Base-by-base conservation (phyloP, 768 basidiomycete genomes). In the Boletales sp. region DNA sequence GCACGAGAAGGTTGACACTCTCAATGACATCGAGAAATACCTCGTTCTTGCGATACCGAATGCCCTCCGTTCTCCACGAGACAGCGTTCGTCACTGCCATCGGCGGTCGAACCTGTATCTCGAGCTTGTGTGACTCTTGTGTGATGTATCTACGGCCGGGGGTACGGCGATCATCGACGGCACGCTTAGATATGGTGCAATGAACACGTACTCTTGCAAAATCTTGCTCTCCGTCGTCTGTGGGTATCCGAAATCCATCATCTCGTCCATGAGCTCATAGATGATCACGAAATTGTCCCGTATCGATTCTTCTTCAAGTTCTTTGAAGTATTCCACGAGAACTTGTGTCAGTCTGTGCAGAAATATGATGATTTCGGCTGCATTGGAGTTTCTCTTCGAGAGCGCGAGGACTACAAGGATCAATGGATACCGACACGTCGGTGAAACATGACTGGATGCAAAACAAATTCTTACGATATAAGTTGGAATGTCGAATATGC, bases 141-240 rank as follows among this genome's bases (percentile, higher is more conserved):
- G 95, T 98, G 76, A 97, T 98, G 65, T 97, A 98, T 66, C 88
- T 90, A 59, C 15, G 34, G 54, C 40, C 12, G 34, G 27, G 15
- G 14, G 48, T 30, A 11, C 17, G 35, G 14, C 5, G 40, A 45
- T 44, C 39, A 14, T 52, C 31, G 42, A 48, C 41, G 30, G 14
- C 37, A 8, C 40, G 5, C 12, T 3, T 14, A 27, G 11, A 35
- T 2, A 7, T 14, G 36, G 15, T 21, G n/a, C 8, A 12, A 2
- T 14, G 29, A 8, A 39, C 27, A 74, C 84, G 61, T 55, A 91
- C 86, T 98, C 95, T 72, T 98, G 95, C 45, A 98, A 71, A 59
- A 98, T 99, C 78, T 99, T 98, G 79, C 90, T 93, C 74, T 99
- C 97, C 14, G 97, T 98, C 37, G 95, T 99, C 69, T 98, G 97